Evolutionary conservation across 176 grass and related monocot species (phyloP).

Genomic region (Carex scoparia): DNA sequence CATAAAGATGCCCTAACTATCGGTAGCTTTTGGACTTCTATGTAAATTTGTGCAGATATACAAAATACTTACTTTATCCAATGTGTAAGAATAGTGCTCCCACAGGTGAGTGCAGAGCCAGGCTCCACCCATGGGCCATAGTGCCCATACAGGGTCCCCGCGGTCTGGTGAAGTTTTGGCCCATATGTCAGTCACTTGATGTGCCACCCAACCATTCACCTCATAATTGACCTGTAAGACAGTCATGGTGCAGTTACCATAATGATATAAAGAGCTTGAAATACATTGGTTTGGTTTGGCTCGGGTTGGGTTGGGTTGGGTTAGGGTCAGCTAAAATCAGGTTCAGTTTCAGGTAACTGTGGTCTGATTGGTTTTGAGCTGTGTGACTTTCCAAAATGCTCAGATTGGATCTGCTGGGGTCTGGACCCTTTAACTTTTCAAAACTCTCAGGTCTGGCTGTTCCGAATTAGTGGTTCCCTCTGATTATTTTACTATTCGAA

Average conservation of each 20-base stretch:
- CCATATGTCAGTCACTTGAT: constrained; percentile 93
- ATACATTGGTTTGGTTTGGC: background rate
- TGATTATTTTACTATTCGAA: background rate
- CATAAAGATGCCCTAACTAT: background rate
- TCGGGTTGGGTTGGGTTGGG: background rate
- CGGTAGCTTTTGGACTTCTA: background rate
- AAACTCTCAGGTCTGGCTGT: background rate
- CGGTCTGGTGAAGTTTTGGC: constrained; percentile 80
- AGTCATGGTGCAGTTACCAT: background rate
- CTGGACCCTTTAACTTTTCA: background rate
- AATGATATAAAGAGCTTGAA: background rate
- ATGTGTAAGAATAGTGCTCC: constrained; percentile 83
- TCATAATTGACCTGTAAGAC: constrained; percentile 72
- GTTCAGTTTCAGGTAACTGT: background rate
- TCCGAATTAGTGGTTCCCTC: background rate
- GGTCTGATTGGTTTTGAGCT: background rate
- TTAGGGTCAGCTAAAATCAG: background rate
- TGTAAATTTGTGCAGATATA: background rate
- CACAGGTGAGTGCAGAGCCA: constrained; percentile 94
- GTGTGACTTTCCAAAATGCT: background rate
- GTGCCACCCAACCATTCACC: constrained; percentile 72
- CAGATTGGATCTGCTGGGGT: background rate
- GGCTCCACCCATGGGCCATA: constrained; percentile 95
- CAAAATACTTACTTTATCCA: constrained; percentile 68
- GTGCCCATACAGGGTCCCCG: constrained; percentile 67